Conservation (phyloP, 371 early-diverging fungal species). For the Actinomortierella wolfii region DNA sequence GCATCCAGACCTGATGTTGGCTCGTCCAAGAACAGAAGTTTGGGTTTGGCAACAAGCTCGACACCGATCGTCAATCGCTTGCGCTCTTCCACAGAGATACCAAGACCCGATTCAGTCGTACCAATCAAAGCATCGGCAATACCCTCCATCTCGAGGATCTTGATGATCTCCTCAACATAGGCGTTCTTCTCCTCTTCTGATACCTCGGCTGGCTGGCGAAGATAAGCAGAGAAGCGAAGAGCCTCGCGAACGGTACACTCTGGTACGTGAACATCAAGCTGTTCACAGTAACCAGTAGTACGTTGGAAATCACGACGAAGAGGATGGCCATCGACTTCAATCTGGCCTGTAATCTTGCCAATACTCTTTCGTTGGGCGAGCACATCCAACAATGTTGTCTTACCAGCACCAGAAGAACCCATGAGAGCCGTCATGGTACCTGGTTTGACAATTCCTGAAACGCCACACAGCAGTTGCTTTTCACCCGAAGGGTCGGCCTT, state of each 20-base stretch:
- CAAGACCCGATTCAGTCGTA: constrained; percentile 56
- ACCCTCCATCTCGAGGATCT: constrained; percentile 58
- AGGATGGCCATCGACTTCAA: constrained; percentile 18
- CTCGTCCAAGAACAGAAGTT: constrained; percentile 82
- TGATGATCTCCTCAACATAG: constrained; percentile 67
- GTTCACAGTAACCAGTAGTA: constrained; percentile 77
- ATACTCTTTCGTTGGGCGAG: constrained; percentile 57
- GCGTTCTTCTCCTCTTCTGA: constrained; percentile 61
- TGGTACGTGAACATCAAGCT: constrained; percentile 73
- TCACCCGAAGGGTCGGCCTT: constrained; percentile 18
- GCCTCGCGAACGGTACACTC: constrained; percentile 54
- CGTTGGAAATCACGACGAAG: constrained; percentile 58
- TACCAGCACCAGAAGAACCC: constrained; percentile 85
- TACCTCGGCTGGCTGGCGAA: constrained; percentile 62
- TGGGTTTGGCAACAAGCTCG: constrained; percentile 77
- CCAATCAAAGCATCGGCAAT: constrained; percentile 65
- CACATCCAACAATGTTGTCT: constrained; percentile 70
- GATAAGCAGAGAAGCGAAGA: constrained; percentile 65
- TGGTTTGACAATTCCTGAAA: constrained; percentile 51
- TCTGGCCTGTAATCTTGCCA: constrained; percentile 57
- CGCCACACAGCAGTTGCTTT: constrained; percentile 30
- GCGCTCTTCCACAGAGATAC: constrained; percentile 70
- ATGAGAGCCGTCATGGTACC: constrained; percentile 78
- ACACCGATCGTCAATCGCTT: constrained; percentile 69
- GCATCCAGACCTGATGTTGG: constrained; percentile 78